Base-by-base conservation (phyloP, 352 stramenopile genomes). In the Phytopythium litorale region DNA sequence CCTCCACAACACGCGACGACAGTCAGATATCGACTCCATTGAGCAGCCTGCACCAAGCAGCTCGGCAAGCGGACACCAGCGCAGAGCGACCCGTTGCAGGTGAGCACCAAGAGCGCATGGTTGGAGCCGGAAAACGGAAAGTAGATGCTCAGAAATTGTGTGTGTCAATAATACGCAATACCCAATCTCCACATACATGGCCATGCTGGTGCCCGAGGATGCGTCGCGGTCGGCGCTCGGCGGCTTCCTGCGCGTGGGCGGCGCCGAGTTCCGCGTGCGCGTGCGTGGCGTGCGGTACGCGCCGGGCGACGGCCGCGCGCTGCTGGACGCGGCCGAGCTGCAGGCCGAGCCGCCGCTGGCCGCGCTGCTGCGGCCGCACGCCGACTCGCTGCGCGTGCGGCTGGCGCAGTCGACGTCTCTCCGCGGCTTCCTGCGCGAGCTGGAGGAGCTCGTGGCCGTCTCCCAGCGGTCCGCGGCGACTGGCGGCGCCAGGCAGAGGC, bases 401-500 rank as follows among this genome's bases (percentile, higher is more conserved):
- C 48, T 92, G 46, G 69, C 65, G 40, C 83, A 90, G 59, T 75
- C 81, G 23, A 66, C 78, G 53, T 84, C 79, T 28, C 66, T 92
- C 19, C 68, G 64, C 15, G 69, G 71, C 33, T 88, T 92, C 28
- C 66, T 75, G 19, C 56, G 59, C 7, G 79, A 92, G 56, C 61
- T 92, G 16, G 63, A 90, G 37, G 81, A 92, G 60, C 67, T 92
- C 33, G 64, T 90, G 11, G 66, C 73, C 11, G 72, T 92, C 45
- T 84, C 66, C 21, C 45, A 12, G 25, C 23, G 23, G 3, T 40
- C 21, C 5, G 1, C 19, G 0, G n/a, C n/a, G 7, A 7, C 45
- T 51, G 19, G 3, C 8, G 7, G 45, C 4, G 42, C 3, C 1
- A 49, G 13, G 4, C 7, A 49, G 16, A 7, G n/a, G 42, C n/a